Conservation (phyloP, 768 basidiomycete species). For the Pseudohyphozyma bogoriensis region DNA sequence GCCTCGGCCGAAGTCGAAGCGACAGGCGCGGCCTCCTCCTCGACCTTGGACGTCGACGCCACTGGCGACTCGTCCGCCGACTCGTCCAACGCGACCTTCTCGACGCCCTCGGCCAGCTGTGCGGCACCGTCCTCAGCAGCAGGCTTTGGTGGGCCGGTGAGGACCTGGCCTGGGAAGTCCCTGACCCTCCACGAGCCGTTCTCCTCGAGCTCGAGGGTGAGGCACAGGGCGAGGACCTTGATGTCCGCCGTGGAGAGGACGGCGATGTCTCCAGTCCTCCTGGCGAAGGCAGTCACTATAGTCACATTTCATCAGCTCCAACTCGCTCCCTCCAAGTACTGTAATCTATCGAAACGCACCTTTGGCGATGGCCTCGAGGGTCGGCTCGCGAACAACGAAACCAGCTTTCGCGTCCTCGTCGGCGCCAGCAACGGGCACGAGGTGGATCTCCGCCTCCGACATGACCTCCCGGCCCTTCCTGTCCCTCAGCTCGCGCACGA, state of each 20-base stretch:
- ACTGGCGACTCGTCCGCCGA: slow-evolving; percentile 6
- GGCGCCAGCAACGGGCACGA: slow-evolving; percentile 41
- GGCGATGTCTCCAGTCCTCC: slow-evolving; percentile 90
- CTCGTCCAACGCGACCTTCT: slow-evolving; percentile 1
- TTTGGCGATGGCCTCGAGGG: slow-evolving; percentile 45
- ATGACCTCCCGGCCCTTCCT: slow-evolving; percentile 77
- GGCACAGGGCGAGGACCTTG: slow-evolving; percentile 77
- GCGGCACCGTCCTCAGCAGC: slow-evolving; percentile 34
- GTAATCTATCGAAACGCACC: slow-evolving; percentile 37
- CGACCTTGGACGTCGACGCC: neutral
- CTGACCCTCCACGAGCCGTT: slow-evolving; percentile 37
- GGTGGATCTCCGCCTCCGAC: slow-evolving; percentile 51
- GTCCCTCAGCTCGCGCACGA: slow-evolving; percentile 81
- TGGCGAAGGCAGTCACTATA: slow-evolving; percentile 77
- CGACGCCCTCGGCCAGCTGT: slow-evolving; percentile 12
- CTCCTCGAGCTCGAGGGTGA: slow-evolving; percentile 54
- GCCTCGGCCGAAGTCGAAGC: neutral
- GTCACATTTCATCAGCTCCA: neutral
- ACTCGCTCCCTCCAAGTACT: neutral
- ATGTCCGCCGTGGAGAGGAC: slow-evolving; percentile 87
- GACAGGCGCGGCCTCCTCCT: neutral
- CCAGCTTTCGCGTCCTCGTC: slow-evolving; percentile 14
- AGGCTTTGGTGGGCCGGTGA: slow-evolving; percentile 34
- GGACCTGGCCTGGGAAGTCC: slow-evolving; percentile 33
- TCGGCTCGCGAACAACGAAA: slow-evolving; percentile 34